A percentile compares a stretch with the other conserved stretches of the same genome.
phyloP scores from a whole-genome alignment of 2,329 filamentous ascomycete species.

The Venturia carpophila region DNA sequence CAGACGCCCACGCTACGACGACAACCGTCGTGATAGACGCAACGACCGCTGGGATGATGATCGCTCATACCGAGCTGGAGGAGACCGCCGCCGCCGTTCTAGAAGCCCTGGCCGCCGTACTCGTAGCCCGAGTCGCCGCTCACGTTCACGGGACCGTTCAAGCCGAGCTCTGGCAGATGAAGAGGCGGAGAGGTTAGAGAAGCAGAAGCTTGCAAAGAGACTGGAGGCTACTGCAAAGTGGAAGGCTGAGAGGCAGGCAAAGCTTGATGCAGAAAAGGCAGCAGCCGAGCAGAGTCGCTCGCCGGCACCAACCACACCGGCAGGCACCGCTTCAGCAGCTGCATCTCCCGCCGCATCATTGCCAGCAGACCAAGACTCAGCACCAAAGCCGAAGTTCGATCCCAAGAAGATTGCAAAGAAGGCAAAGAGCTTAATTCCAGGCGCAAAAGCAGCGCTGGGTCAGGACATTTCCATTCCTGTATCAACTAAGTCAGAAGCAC shows the following conservation, averaged over 20 bases:
- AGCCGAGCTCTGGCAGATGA: constrained; percentile 18
- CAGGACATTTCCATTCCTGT: constrained; percentile 43
- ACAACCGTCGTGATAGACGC: constrained; percentile 15
- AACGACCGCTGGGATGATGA: neutral
- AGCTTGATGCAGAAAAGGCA: constrained; percentile 71
- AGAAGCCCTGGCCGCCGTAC: neutral
- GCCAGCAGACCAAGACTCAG: constrained; percentile 39
- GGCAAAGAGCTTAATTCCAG: constrained; percentile 37
- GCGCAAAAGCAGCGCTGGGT: constrained; percentile 37
- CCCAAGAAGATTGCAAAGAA: constrained; percentile 82
- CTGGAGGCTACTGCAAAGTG: constrained; percentile 30
- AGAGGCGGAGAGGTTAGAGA: neutral
- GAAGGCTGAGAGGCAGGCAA: constrained; percentile 67
- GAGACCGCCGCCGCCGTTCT: constrained; percentile 13
- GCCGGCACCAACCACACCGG: constrained; percentile 36
- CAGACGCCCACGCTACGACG: constrained; percentile 26
- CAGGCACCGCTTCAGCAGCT: constrained; percentile 59
- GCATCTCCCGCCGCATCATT: constrained; percentile 48
- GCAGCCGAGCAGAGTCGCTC: constrained; percentile 47
- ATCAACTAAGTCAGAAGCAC: constrained; percentile 33
- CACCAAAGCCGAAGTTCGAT: constrained; percentile 73
- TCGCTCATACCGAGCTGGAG: neutral
- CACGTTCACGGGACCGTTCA: neutral
- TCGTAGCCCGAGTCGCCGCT: neutral
- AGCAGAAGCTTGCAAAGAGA: constrained; percentile 6